These are phyloP conservation scores for Xylariaceae sp. DNA, from an alignment of 2,329 filamentous ascomycete species.

Conservation along the genomic window DNA sequence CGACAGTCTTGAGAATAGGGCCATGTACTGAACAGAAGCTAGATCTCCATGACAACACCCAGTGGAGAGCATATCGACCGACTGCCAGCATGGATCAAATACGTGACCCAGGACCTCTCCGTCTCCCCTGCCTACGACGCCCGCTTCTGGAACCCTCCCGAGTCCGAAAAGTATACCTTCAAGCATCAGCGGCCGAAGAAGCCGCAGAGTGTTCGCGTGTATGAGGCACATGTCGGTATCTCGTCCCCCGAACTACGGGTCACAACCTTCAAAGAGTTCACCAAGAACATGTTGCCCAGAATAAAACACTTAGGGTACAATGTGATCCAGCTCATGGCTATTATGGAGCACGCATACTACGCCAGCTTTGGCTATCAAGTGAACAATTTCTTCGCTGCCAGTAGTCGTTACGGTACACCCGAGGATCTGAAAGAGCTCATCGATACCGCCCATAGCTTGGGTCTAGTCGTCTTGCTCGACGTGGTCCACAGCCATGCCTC, in stretches of 20 bases:
- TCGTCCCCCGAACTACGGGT: slow-evolving; percentile 86
- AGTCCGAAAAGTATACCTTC: slow-evolving; percentile 72
- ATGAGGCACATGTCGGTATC: slow-evolving; percentile 98
- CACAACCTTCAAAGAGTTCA: slow-evolving; percentile 96
- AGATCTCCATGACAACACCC: slow-evolving; percentile 82
- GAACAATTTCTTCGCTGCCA: slow-evolving; percentile 98
- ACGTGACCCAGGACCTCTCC: slow-evolving; percentile 87
- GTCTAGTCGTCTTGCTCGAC: slow-evolving; percentile 86
- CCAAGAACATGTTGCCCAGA: slow-evolving; percentile 81
- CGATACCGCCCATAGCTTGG: slow-evolving; percentile 88
- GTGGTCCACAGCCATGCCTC: slow-evolving; percentile 97
- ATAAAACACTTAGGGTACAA: slow-evolving; percentile 94
- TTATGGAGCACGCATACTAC: slow-evolving; percentile 99
- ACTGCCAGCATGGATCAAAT: slow-evolving; percentile 93
- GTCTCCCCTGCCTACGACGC: slow-evolving; percentile 93
- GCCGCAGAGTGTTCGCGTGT: slow-evolving; percentile 82
- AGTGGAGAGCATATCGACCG: slow-evolving; percentile 79
- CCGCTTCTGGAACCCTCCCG: slow-evolving; percentile 92
- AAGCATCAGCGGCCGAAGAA: slow-evolving; percentile 79
- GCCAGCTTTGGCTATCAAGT: slow-evolving; percentile 98
- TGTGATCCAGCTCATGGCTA: slow-evolving; percentile 95
- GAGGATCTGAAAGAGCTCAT: slow-evolving; percentile 96
- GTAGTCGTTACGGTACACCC: slow-evolving; percentile 87
- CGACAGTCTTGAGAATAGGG: neutral
- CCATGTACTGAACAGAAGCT: slow-evolving; percentile 8